A percentile compares a stretch with the other conserved stretches of the same genome.
phyloP scores from a whole-genome alignment of 352 stramenopile species.

The Phytophthora fragariae region DNA sequence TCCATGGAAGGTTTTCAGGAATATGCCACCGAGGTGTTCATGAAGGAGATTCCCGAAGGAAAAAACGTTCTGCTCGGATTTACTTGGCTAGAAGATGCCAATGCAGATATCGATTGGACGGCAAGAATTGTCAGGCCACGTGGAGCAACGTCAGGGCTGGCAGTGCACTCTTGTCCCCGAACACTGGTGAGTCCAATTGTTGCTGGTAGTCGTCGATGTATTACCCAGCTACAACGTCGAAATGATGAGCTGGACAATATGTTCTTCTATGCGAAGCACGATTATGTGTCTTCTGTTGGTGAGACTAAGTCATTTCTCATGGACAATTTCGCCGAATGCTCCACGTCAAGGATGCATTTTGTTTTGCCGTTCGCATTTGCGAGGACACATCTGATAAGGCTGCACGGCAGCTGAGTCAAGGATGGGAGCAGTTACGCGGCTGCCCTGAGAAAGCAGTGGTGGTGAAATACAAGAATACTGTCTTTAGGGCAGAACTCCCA shows the following conservation, averaged over 20 bases:
- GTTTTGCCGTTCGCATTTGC: neutral
- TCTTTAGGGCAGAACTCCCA: neutral
- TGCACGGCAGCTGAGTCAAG: neutral
- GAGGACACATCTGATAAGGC: neutral
- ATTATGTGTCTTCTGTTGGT: neutral
- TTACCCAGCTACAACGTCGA: neutral
- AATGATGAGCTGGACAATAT: neutral
- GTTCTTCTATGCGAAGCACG: neutral
- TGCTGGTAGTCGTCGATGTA: neutral
- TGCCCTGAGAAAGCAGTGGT: neutral
- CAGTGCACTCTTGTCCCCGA: neutral
- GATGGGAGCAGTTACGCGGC: neutral
- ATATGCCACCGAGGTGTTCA: neutral
- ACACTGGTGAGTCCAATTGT: neutral
- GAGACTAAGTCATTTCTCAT: neutral
- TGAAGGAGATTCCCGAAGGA: neutral
- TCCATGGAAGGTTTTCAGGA: neutral
- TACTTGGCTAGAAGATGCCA: neutral
- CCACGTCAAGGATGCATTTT: neutral
- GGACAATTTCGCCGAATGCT: neutral
- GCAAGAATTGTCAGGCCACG: neutral
- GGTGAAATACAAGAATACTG: neutral
- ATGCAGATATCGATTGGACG: neutral
- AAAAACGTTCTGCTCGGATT: neutral
- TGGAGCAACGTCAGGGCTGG: neutral